Base-by-base conservation (phyloP, 805 yeast species). In the Priceomyces haplophilus region DNA sequence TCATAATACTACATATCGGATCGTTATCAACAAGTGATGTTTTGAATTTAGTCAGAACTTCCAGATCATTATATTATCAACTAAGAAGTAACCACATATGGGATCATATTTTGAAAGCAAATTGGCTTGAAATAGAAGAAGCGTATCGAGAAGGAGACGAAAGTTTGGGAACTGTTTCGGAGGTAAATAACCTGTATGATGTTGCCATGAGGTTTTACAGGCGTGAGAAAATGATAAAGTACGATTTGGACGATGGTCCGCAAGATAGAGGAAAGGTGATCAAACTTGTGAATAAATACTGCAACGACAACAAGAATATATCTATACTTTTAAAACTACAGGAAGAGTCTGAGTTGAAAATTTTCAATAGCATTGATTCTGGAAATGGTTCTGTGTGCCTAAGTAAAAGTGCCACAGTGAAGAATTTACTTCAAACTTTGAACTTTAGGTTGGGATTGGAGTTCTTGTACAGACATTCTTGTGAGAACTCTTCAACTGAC, bases 391-490 rank as follows among this genome's bases (percentile, higher is more conserved):
- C 37, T 10, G 18, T 34, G 10, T 11, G 11, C 6, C 18, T 34
- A 7, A 16, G 15, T 4, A 19, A 34, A 13, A 4, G 6, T 16
- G 40, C 58, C 3, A 34, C 50, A 2, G 35, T 46, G 11, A 16
- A 39, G 7, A 58, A 49, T 40, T 27, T 58, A 8, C 31, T 54
- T 3, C 25, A 31, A n/a, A 47, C 49, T 5, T 54, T 47, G 16
- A 52, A 53, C 32, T 49, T 37, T 32, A 43, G 42, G 31, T 13
- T 55, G 7, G 60, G 54, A 1, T 43, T 53, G 5, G 25, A 25
- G 11, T 46, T 36, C 18, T 35, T 51, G 21, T 38, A 42, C 18
- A 21, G 42, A 5, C 31, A 38, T 15, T 24, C 40, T n/a, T 19
- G 35, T 3, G 18, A 29, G 13, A 12, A 25, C 16, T 12, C 35